phyloP scores from a whole-genome alignment of 176 grass and related monocot species.

The Puccinellia tenuiflora region DNA sequence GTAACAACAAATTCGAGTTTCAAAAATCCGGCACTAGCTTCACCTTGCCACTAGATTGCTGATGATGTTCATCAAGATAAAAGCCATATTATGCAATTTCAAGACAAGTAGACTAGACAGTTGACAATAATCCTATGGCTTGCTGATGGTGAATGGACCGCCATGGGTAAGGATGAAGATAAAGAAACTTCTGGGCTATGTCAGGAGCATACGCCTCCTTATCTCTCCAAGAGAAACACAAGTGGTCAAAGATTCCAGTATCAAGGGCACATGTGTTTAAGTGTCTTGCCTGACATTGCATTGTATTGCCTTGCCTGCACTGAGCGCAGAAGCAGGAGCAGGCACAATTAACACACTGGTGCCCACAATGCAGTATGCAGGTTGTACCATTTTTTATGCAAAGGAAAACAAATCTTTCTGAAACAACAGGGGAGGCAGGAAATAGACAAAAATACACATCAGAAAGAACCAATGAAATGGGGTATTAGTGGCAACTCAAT shows the following conservation, averaged over 20 bases:
- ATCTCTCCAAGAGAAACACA: neutral
- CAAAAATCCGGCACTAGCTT: no score
- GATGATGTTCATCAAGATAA: no score
- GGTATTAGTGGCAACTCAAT: constrained; percentile 6
- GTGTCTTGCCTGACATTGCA: neutral
- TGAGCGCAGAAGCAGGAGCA: neutral
- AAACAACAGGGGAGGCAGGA: neutral
- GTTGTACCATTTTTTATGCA: neutral
- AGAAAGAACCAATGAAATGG: neutral
- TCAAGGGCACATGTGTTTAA: constrained; percentile 8
- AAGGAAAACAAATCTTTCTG: neutral
- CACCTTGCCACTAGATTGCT: no score
- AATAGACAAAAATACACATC: neutral
- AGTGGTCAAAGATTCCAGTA: constrained; percentile 41
- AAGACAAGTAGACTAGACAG: no score
- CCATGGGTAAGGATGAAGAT: neutral
- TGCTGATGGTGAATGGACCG: neutral
- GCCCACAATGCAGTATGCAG: constrained; percentile 15
- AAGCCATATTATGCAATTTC: no score
- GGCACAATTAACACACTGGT: constrained; percentile 24
- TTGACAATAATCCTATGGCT: no score
- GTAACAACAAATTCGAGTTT: no score
- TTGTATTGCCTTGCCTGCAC: constrained; percentile 4
- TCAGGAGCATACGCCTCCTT: neutral
- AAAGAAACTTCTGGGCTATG: constrained; percentile 16